Evolutionary conservation across 2,329 filamentous ascomycete species (phyloP), one percentile per base, ranked within the genome.

Genomic region (Plenodomus biglobosus): DNA sequence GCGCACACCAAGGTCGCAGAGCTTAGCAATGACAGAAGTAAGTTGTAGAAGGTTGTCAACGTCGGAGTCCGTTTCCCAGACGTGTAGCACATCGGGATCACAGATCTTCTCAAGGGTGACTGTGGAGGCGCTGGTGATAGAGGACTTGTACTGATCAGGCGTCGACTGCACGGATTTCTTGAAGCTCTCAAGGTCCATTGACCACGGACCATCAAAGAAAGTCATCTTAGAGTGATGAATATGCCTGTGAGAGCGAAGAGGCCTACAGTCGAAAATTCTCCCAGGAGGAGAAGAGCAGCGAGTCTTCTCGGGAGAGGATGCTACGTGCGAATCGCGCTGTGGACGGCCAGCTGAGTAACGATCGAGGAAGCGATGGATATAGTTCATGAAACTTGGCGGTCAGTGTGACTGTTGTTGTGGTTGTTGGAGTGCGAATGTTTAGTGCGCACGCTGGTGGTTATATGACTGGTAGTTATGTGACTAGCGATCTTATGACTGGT

Each of bases 11-110:
- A 63, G 50, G n/a, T 63, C 47, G 34, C 57, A 62, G 8, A 69
- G 44, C 48, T 64, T 67, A 3, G 62, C 59, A 21, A 70, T 64
- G 27, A 67, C 57, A 8, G 65, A 62, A 1, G 57, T 62, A 3
- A 71, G 48, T 16, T 69, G 68, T 2, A 70, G 48, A 15, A 71
- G 50, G 18, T 53, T 59, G 22, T 70, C 68, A 13, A 68, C 46
- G 22, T 71, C 67, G 1, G 64, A 61, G 11, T 67, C 58, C 0
- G 58, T 53, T 40, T 71, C 67, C 67, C 67, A 71, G n/a, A 71
- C 50, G 39, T 69, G 65, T 1, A 71, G 49, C 10, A 56, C 57
- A 5, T 53, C 39, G 5, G 56, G 21, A 19, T 65, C 49, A 38
- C 61, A 65, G 13, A 68, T 48, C 17, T 55, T 55, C 15, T 60